Conservation (phyloP, 2,329 filamentous ascomycete genomes). For the Cytospora schulzeri region DNA sequence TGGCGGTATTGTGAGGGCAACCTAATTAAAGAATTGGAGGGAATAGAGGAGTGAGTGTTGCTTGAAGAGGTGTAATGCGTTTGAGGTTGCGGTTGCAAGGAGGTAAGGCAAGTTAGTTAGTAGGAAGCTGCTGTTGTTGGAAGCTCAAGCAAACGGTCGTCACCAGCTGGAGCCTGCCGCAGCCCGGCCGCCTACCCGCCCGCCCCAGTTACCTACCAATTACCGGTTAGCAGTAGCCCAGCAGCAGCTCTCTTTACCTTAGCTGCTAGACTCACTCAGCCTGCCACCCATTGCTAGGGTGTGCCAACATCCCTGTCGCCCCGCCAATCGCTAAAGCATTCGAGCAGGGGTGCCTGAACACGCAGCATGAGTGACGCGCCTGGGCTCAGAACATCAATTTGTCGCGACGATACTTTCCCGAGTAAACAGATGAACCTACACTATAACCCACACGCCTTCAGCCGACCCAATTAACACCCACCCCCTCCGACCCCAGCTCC, state of each 20-base stretch:
- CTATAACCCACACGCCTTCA: background rate
- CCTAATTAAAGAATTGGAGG: background rate
- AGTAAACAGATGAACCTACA: slow-evolving; percentile 15
- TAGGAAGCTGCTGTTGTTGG: slow-evolving; percentile 9
- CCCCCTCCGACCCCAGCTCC: background rate
- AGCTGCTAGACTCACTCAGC: no score
- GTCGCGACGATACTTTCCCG: background rate
- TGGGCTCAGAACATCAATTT: slow-evolving; percentile 15
- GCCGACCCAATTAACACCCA: background rate
- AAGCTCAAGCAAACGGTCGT: slow-evolving; percentile 33
- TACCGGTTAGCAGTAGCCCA: background rate
- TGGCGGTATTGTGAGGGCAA: slow-evolving; percentile 50
- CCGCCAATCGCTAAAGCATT: slow-evolving; percentile 4
- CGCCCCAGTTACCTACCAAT: no score
- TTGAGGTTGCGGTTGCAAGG: slow-evolving; percentile 16
- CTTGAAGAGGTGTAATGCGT: background rate
- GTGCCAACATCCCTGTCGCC: slow-evolving; percentile 13
- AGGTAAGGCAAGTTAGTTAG: slow-evolving; percentile 1
- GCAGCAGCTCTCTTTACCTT: background rate
- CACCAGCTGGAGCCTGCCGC: slow-evolving; percentile 29
- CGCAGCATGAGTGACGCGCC: slow-evolving; percentile 19
- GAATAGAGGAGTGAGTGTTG: slow-evolving; percentile 1
- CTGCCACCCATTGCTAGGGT: background rate
- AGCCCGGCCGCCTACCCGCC: background rate
- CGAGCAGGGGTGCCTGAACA: slow-evolving; percentile 5